These are phyloP conservation scores for Diutina mesorugosa DNA, from an alignment of 1,139 yeast species.

Conservation along the genomic window DNA sequence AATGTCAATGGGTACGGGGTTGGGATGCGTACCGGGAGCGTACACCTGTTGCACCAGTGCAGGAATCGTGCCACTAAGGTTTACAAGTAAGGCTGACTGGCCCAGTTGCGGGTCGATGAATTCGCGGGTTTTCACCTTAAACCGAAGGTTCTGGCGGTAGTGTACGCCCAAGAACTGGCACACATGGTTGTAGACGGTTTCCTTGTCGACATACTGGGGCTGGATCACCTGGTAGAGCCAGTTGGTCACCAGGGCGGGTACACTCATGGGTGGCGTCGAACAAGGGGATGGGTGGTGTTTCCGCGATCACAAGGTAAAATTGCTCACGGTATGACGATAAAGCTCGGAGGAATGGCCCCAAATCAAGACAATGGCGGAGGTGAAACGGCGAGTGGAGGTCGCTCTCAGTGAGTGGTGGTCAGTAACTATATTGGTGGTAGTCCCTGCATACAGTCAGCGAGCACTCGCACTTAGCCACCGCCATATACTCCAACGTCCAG, in stretches of 20 bases:
- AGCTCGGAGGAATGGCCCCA: too few species aligned
- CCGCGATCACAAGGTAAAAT: background rate
- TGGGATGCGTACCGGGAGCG: slow-evolving; percentile 22
- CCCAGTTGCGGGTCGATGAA: slow-evolving; percentile 22
- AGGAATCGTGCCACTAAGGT: background rate
- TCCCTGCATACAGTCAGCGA: background rate
- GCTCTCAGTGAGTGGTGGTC: too few species aligned
- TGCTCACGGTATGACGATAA: too few species aligned
- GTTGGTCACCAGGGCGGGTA: slow-evolving; percentile 21
- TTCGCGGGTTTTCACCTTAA: slow-evolving; percentile 62
- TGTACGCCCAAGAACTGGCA: slow-evolving; percentile 40
- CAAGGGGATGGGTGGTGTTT: background rate
- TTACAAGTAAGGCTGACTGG: background rate
- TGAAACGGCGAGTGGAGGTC: too few species aligned
- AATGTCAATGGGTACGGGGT: slow-evolving; percentile 48
- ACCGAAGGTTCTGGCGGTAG: slow-evolving; percentile 13
- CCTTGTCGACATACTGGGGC: slow-evolving; percentile 41
- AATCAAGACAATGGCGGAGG: too few species aligned
- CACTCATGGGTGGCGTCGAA: background rate
- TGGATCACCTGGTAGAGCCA: slow-evolving; percentile 34
- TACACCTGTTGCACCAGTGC: slow-evolving; percentile 17
- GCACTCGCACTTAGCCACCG: background rate
- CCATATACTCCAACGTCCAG: background rate
- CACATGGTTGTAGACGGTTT: slow-evolving; percentile 46
- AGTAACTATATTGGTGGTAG: too few species aligned